phyloP scores from a whole-genome alignment of 2,329 filamentous ascomycete genomes.

The Cladosporium austrohemisphaericum region DNA sequence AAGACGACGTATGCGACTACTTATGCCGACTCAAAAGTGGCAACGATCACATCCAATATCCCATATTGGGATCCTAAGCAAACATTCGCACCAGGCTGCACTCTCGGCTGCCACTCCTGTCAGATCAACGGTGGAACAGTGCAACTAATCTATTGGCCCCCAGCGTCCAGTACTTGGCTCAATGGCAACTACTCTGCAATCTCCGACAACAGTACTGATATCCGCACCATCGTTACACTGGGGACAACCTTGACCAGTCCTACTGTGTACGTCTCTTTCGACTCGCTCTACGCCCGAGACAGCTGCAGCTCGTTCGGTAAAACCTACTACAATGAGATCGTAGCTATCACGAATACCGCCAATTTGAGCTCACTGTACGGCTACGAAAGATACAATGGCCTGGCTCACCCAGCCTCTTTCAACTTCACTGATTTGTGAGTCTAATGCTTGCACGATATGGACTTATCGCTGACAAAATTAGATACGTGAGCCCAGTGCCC shows the following conservation, averaged over 20 bases:
- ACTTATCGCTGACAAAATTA: not conserved
- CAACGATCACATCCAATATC: not conserved
- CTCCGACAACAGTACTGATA: not conserved
- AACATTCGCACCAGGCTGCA: constrained; percentile 5
- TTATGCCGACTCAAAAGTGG: too few relatives aligned
- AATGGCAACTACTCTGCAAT: not conserved
- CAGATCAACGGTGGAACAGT: constrained; percentile 17
- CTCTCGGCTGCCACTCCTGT: constrained; percentile 5
- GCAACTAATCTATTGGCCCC: constrained; percentile 21
- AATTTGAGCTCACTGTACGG: constrained; percentile 14
- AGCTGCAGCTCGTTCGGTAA: constrained; percentile 16
- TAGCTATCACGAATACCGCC: constrained; percentile 16
- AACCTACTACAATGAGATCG: constrained; percentile 14
- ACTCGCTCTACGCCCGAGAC: constrained; percentile 18
- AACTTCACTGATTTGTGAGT: constrained; percentile 11
- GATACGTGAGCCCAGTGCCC: not conserved
- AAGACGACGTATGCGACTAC: not conserved
- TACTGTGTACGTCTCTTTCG: constrained; percentile 20
- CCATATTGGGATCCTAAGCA: not conserved
- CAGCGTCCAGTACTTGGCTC: not conserved
- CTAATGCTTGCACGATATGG: not conserved
- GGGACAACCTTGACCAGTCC: constrained; percentile 19
- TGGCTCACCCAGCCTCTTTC: not conserved
- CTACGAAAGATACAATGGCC: not conserved
- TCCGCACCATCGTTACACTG: not conserved